Conservation (phyloP, 2,329 filamentous ascomycete genomes). For the Alternaria atra region DNA sequence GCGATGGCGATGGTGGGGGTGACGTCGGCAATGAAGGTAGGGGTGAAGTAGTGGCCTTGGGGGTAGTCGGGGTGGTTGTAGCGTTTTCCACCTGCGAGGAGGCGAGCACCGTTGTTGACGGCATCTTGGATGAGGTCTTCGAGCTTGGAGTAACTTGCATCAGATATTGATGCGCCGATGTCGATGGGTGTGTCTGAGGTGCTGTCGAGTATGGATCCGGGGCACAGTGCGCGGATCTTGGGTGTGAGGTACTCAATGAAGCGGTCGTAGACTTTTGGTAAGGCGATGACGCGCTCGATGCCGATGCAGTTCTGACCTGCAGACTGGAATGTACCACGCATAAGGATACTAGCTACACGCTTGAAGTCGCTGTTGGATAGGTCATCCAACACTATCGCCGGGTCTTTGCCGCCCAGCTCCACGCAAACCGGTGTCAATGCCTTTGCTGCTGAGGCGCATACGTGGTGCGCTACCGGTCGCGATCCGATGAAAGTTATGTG, state of each 20-base stretch:
- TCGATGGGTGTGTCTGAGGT: constrained; percentile 65
- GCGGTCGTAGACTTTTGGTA: constrained; percentile 76
- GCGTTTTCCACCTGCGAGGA: constrained; percentile 81
- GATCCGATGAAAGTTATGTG: constrained; percentile 98
- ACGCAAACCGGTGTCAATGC: constrained; percentile 86
- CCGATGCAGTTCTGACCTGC: constrained; percentile 98
- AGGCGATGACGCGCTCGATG: constrained; percentile 89
- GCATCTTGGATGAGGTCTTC: constrained; percentile 81
- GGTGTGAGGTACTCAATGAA: constrained; percentile 76
- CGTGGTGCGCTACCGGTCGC: constrained; percentile 82
- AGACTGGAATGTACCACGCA: constrained; percentile 93
- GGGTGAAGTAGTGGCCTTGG: constrained; percentile 87
- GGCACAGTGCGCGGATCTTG: constrained; percentile 75
- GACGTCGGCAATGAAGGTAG: constrained; percentile 91
- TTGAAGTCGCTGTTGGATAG: constrained; percentile 69
- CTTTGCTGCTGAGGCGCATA: constrained; percentile 85
- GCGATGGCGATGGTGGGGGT: constrained; percentile 86
- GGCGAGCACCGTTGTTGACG: constrained; percentile 77
- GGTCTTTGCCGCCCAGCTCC: constrained; percentile 95
- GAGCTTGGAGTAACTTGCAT: constrained; percentile 75
- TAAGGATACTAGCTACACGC: constrained; percentile 80
- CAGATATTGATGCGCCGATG: constrained; percentile 89
- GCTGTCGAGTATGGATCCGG: constrained; percentile 73
- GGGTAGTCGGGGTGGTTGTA: constrained; percentile 76
- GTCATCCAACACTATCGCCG: constrained; percentile 88